Conservation (phyloP, 352 stramenopile species). For the Pythium dissotocum region DNA sequence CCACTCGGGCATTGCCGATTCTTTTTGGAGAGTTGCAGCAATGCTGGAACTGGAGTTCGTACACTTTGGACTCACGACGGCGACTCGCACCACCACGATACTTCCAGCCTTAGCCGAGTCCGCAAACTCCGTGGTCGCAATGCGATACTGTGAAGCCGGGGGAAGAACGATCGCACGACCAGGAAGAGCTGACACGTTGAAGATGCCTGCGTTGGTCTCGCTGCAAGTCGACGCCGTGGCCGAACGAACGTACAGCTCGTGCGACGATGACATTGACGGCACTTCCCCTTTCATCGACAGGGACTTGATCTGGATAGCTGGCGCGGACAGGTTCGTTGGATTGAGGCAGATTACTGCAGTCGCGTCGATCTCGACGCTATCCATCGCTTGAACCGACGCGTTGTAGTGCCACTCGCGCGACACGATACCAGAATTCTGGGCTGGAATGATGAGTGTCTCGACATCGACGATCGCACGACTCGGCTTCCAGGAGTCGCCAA, state of each 20-base stretch:
- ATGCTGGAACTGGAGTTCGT: not conserved
- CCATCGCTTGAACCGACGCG: not conserved
- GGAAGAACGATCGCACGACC: not conserved
- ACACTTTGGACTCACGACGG: not conserved
- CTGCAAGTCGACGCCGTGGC: not conserved
- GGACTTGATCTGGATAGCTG: not conserved
- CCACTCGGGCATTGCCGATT: not conserved
- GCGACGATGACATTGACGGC: no score
- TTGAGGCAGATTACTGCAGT: not conserved
- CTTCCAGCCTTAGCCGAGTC: not conserved
- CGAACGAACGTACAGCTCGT: not conserved
- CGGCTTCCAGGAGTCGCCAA: not conserved
- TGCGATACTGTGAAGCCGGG: not conserved
- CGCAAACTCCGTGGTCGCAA: not conserved
- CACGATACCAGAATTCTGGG: not conserved
- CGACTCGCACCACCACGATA: not conserved
- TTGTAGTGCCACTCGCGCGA: not conserved
- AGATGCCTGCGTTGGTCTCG: not conserved
- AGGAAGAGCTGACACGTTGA: not conserved
- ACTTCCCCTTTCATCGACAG: not conserved
- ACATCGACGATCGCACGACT: not conserved
- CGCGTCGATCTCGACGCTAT: not conserved
- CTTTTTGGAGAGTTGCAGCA: not conserved
- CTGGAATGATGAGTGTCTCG: not conserved
- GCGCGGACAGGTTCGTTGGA: not conserved